Conservation (phyloP, 1,284 basidiomycete species). For the Trametes sp. region DNA sequence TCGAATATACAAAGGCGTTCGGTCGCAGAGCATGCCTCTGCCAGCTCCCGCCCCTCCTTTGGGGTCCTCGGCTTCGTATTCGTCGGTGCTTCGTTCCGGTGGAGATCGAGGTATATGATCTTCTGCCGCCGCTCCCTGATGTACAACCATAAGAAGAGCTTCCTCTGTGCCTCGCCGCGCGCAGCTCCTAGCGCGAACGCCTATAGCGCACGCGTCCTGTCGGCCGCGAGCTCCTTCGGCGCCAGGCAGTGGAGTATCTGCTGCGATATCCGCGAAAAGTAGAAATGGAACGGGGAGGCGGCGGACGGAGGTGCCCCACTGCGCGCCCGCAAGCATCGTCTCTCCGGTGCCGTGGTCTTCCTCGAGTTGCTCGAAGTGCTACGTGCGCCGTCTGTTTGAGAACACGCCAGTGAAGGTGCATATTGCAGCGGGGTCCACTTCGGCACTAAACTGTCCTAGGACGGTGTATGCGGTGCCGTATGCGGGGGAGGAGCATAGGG, state of each 20-base stretch:
- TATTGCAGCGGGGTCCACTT: background rate
- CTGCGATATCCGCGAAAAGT: constrained; percentile 18
- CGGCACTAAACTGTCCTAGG: background rate
- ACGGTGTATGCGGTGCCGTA: background rate
- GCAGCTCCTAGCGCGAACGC: constrained; percentile 9
- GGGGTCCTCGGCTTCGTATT: background rate
- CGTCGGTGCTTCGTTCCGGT: background rate
- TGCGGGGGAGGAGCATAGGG: too few species aligned
- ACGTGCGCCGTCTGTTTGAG: background rate
- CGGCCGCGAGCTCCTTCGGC: constrained; percentile 4
- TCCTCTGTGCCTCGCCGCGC: constrained; percentile 9
- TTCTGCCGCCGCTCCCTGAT: background rate
- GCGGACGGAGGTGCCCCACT: constrained; percentile 8
- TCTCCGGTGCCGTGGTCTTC: constrained; percentile 21
- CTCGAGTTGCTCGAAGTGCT: constrained; percentile 14
- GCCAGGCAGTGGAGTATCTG: constrained; percentile 15
- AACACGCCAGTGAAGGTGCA: background rate
- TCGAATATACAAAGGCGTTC: background rate
- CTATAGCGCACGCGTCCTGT: constrained; percentile 9
- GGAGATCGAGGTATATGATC: background rate
- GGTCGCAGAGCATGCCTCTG: background rate
- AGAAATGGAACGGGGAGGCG: constrained; percentile 12
- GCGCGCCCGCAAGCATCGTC: constrained; percentile 13
- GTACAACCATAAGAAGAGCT: background rate
- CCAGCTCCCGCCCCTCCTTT: background rate